These are phyloP conservation scores for Trichophyton simii DNA, from an alignment of 2,329 filamentous ascomycete species.

Conservation along the genomic window DNA sequence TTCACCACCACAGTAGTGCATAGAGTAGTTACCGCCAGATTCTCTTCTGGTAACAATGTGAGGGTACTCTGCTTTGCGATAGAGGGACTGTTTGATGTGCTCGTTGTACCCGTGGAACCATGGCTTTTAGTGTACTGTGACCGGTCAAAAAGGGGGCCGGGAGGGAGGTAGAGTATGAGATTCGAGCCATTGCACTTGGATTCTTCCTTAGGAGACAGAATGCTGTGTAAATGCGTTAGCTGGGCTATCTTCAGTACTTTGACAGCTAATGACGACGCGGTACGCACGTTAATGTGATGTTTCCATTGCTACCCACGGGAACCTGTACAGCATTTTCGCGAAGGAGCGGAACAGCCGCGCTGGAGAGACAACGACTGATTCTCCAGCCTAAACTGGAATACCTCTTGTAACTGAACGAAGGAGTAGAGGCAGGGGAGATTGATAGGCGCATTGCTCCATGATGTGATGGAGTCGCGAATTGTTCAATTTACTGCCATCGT, in stretches of 20 bases:
- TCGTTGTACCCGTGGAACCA: background rate
- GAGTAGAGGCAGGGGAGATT: background rate
- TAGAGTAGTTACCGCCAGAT: conserved; percentile 21
- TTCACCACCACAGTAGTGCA: conserved; percentile 30
- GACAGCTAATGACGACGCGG: background rate
- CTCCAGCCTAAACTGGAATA: conserved; percentile 1
- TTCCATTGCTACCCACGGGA: conserved; percentile 21
- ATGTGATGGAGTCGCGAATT: background rate
- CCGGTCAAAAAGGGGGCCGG: conserved; percentile 22
- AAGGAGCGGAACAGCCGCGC: background rate
- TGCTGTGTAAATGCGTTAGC: background rate
- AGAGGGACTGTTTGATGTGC: background rate
- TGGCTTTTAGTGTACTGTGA: background rate
- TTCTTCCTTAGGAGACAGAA: conserved; percentile 3
- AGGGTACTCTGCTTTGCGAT: background rate
- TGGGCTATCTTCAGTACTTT: background rate
- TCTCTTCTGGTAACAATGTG: conserved; percentile 16
- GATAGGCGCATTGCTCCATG: conserved; percentile 19
- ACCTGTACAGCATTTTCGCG: conserved; percentile 17
- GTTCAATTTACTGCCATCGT: too few relatives aligned
- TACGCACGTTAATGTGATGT: conserved; percentile 19
- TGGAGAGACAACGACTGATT: conserved; percentile 6
- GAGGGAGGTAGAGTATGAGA: conserved; percentile 28
- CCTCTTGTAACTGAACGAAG: background rate
- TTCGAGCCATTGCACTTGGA: conserved; percentile 12